phyloP scores from a whole-genome alignment of 768 basidiomycete genomes.

The Suillus subaureus region DNA sequence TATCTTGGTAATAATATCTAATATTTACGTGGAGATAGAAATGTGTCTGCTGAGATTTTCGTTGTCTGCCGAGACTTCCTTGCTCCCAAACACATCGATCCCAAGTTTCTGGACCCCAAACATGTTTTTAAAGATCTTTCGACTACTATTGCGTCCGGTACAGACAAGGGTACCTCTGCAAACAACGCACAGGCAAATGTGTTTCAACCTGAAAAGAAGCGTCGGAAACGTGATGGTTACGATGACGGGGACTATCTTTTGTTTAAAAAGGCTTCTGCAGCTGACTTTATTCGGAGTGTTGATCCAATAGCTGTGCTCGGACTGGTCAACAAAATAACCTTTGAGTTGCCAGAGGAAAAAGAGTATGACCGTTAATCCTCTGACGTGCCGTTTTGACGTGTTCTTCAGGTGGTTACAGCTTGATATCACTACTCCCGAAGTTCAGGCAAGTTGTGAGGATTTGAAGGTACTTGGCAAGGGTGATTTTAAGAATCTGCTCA shows the following conservation, averaged over 20 bases:
- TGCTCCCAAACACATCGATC: slow-evolving; percentile 94
- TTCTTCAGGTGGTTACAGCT: slow-evolving; percentile 68
- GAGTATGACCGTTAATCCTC: slow-evolving; percentile 45
- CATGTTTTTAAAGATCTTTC: slow-evolving; percentile 96
- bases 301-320: slow-evolving; percentile 86
- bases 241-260: slow-evolving; percentile 92
- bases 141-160: slow-evolving; percentile 43
- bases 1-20: not conserved
- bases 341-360: slow-evolving; percentile 84
- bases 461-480: slow-evolving; percentile 97
- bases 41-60: slow-evolving; percentile 99
- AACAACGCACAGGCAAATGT: slow-evolving; percentile 85
- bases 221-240: slow-evolving; percentile 91
- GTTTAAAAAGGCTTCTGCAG: slow-evolving; percentile 71
- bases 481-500: slow-evolving; percentile 91
- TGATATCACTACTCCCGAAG: slow-evolving; percentile 73
- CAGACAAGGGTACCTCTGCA: slow-evolving; percentile 55
- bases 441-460: slow-evolving; percentile 85
- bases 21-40: slow-evolving; percentile 48
- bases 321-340: slow-evolving; percentile 73
- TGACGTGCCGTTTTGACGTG: slow-evolving; percentile 10
- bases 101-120: slow-evolving; percentile 95
- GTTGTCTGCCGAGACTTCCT: slow-evolving; percentile 96
- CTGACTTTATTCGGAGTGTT: slow-evolving; percentile 64
- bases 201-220: slow-evolving; percentile 97